Conservation (phyloP, 1,139 yeast genomes). For the Kurtzmaniella quercitrusa region DNA sequence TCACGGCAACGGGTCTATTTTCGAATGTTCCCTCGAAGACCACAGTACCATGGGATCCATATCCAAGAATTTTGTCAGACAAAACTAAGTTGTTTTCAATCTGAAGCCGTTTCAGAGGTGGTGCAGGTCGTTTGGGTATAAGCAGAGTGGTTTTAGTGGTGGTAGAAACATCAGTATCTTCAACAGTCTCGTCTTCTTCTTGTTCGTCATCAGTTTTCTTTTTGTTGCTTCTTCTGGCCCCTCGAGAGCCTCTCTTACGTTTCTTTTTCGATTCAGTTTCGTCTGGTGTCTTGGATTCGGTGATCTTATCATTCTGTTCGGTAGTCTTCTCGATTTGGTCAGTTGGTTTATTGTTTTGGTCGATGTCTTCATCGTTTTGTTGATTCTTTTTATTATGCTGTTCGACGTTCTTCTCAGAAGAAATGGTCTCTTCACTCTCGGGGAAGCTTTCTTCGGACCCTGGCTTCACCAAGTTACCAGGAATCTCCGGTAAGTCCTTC, state of each 20-base stretch:
- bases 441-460: background rate
- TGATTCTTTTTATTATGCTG: background rate
- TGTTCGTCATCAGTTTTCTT: conserved; percentile 13
- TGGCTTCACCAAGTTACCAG: background rate
- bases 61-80: conserved; percentile 75
- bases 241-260: conserved; percentile 83
- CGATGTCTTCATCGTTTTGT: conserved; percentile 2
- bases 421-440: background rate
- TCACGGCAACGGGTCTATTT: conserved; percentile 91
- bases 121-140: conserved; percentile 8
- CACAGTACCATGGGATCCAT: conserved; percentile 96
- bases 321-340: conserved; percentile 5
- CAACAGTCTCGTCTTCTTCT: conserved; percentile 10
- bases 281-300: conserved; percentile 4
- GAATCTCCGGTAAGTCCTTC: background rate
- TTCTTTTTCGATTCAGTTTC: conserved; percentile 30
- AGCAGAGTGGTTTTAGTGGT: conserved; percentile 3
- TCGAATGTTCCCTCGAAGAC: conserved; percentile 90
- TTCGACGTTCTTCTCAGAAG: background rate
- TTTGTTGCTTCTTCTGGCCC: conserved; percentile 57
- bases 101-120: conserved; percentile 30
- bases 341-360: conserved; percentile 3
- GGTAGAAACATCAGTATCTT: background rate
- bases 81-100: conserved; percentile 56
- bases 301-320: conserved; percentile 1